Percentiles rank a stretch among this genome's conserved stretches.
Conservation (phyloP, 2,329 filamentous ascomycete genomes). For the Aspergillus sp. region DNA sequence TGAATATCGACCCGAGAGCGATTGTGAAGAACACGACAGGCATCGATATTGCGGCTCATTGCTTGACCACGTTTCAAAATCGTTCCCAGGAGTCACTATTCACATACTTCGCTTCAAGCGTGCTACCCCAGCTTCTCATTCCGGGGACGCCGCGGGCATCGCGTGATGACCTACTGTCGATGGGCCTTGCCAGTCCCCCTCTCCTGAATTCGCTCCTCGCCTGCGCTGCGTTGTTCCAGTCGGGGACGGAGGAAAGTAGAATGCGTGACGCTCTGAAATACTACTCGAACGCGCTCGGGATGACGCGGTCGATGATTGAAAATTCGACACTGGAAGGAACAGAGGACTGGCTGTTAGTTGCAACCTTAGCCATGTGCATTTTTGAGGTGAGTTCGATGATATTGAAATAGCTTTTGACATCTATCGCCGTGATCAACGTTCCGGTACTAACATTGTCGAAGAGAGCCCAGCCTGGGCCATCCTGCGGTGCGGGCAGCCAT, state of each 20-base stretch:
- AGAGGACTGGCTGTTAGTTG: conserved; percentile 5
- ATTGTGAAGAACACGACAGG: neutral
- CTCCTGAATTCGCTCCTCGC: conserved; percentile 1
- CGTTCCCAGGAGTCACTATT: neutral
- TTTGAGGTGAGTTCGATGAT: conserved; percentile 1
- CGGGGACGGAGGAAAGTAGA: neutral
- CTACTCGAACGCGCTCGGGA: neutral
- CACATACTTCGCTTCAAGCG: neutral
- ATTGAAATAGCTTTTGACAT: neutral
- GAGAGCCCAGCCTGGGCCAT: conserved; percentile 1
- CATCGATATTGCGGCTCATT: neutral
- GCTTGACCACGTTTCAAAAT: neutral
- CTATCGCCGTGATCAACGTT: neutral
- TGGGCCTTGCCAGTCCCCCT: neutral
- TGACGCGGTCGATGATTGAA: conserved; percentile 1
- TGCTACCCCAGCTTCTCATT: conserved; percentile 2
- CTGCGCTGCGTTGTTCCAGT: neutral
- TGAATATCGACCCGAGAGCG: neutral
- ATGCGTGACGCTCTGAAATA: conserved; percentile 1
- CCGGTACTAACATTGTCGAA: neutral
- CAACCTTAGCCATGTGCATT: neutral
- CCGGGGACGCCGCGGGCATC: neutral
- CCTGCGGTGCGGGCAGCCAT: neutral
- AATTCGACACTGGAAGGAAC: conserved; percentile 1
- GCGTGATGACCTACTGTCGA: neutral